Conservation (phyloP, 108 stramenopile species). For the Poteriospumella lacustris region DNA sequence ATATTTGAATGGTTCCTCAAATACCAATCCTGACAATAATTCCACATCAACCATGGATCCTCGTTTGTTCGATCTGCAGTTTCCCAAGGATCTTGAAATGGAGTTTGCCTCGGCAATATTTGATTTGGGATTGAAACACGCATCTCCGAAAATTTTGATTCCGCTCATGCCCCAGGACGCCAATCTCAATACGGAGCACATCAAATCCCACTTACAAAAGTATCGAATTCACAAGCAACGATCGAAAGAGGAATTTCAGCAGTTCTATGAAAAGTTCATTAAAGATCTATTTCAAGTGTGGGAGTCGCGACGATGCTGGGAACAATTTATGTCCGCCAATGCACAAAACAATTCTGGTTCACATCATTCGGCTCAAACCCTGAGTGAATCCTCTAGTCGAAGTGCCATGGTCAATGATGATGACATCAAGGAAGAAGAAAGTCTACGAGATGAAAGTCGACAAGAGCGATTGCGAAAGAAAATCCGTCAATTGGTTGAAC, state of each 20-base stretch:
- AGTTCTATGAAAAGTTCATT: neutral
- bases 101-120: slow-evolving; percentile 65
- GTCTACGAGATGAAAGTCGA: no score
- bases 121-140: slow-evolving; percentile 82
- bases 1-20: no score
- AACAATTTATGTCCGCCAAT: no score
- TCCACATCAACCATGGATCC: neutral
- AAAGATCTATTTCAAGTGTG: neutral
- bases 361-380: no score
- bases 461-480: no score
- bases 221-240: slow-evolving; percentile 78
- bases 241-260: slow-evolving; percentile 71
- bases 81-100: neutral
- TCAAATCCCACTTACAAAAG: slow-evolving; percentile 92
- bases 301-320: neutral
- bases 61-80: neutral
- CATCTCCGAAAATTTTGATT: slow-evolving; percentile 80
- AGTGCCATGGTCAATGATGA: no score
- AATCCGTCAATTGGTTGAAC: no score
- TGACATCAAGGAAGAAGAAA: no score
- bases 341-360: no score
- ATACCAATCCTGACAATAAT: neutral
- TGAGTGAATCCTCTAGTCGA: no score
- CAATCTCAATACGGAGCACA: slow-evolving; percentile 76
- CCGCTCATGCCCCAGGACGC: slow-evolving; percentile 73